Conservation (phyloP, 352 stramenopile species). For the Pythium folliculosum region DNA sequence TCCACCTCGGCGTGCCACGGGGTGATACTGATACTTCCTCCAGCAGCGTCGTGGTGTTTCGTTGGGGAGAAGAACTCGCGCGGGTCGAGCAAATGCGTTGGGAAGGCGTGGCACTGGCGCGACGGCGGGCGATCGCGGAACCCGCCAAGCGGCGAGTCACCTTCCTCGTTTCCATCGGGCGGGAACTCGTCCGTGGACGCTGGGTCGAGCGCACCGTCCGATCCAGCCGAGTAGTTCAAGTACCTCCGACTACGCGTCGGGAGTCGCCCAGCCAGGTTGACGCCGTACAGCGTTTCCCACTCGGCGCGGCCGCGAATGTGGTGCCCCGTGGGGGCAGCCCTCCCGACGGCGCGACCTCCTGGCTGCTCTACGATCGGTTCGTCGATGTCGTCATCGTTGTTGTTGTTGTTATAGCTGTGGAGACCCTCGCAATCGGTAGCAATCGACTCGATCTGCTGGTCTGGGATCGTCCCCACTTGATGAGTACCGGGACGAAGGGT, state of each 20-base stretch:
- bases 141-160: not conserved
- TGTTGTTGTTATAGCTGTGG: conserved; percentile 3
- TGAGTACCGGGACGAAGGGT: not conserved
- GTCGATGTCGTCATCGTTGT: conserved; percentile 29
- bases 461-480: not conserved
- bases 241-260: conserved; percentile 23
- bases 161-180: not conserved
- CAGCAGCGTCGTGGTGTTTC: conserved; percentile 20
- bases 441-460: not conserved
- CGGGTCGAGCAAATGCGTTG: conserved; percentile 68
- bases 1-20: conserved; percentile 28
- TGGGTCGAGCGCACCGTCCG: not conserved
- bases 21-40: conserved; percentile 18
- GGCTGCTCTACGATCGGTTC: conserved; percentile 26
- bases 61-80: conserved; percentile 33
- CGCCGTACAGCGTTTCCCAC: conserved; percentile 15
- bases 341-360: not conserved
- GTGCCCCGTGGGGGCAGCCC: not conserved
- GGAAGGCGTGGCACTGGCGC: conserved; percentile 74
- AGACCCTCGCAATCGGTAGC: not conserved
- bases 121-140: conserved; percentile 59
- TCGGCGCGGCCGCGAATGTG: conserved; percentile 7
- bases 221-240: conserved; percentile 19
- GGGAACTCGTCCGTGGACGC: not conserved
- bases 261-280: conserved; percentile 21